Percentiles rank a stretch among this genome's conserved stretches.
phyloP scores from a whole-genome alignment of 768 basidiomycete genomes.

The Dendrothele bispora region DNA sequence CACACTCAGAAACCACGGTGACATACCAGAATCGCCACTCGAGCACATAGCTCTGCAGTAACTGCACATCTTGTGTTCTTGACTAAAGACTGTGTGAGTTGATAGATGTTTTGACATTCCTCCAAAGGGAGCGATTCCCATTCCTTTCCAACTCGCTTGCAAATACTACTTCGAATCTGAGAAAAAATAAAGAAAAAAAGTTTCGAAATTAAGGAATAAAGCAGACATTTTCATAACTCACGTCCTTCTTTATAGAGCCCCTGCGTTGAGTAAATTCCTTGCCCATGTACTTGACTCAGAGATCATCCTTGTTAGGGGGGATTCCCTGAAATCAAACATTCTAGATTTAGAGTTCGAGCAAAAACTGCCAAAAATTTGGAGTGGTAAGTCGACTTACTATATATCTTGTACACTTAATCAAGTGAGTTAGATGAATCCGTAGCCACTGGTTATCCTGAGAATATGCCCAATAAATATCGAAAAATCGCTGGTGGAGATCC shows the following conservation, averaged over 20 bases:
- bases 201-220: background rate
- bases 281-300: too few relatives aligned
- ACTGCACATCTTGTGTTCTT: background rate
- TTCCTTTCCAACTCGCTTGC: background rate
- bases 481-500: conserved; percentile 2
- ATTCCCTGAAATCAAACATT: background rate
- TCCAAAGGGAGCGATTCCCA: background rate
- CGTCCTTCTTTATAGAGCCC: background rate
- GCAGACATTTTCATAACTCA: too few relatives aligned
- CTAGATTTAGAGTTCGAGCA: background rate
- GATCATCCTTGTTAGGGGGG: too few relatives aligned
- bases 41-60: background rate
- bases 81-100: background rate
- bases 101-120: background rate
- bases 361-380: background rate
- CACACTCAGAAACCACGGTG: background rate
- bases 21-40: background rate
- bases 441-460: background rate
- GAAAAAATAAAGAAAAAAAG: background rate
- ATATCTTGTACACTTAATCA: background rate
- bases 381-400: background rate
- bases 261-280: background rate
- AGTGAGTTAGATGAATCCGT: too few relatives aligned
- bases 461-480: conserved; percentile 11
- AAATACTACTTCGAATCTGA: background rate